Base-by-base conservation (phyloP, 2,329 filamentous ascomycete species). In the Ploettnerulaceae sp. region DNA sequence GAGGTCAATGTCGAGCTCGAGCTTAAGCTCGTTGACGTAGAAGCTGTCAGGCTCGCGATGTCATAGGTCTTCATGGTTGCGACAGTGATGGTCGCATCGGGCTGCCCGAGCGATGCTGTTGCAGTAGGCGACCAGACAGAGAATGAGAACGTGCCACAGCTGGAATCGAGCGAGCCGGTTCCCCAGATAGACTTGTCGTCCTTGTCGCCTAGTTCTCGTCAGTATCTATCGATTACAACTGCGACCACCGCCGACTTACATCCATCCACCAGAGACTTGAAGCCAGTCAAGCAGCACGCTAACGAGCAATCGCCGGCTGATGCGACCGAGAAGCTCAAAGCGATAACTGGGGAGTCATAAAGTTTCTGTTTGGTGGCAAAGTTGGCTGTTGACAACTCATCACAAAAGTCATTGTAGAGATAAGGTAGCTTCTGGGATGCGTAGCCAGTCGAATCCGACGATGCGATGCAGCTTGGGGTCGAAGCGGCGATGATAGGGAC, bases 331-430 rank as follows among this genome's bases (percentile, higher is more conserved):
- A 47, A 47, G 12, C 29, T 38, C 35, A 46, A 34, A 3, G 45
- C 37, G 2, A 47, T 33, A 11, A 47, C 37, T 12, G 45, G 45
- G 29, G 25, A 40, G 11, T 40, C 45, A 33, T 47, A 47, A 22
- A 41, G 28, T n/a, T 39, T 35, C 36, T 41, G 31, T 24, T 41
- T 40, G 5, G 29, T 29, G 5, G 15, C 36, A 12, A 47, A 47
- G 9, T 29, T 22, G 36, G 28, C 25, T 22, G 32, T 14, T 2
- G 31, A 18, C 21, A 47, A 26, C 29, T 28, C 9, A 11, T 31
- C 24, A 25, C 45, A 47, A 32, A 47, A 47, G 18, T 47, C 38
- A 15, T 47, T 47, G 45, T 41, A 47, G 24, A 47, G 45, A 20
- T 47, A 47, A 5, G 25, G 24, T 29, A 47, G 24, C 45, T 47